Evolutionary conservation across 169 alveolate species (phyloP), one percentile per base, ranked within the genome.

Genomic region (Plasmodium vinckei): DNA sequence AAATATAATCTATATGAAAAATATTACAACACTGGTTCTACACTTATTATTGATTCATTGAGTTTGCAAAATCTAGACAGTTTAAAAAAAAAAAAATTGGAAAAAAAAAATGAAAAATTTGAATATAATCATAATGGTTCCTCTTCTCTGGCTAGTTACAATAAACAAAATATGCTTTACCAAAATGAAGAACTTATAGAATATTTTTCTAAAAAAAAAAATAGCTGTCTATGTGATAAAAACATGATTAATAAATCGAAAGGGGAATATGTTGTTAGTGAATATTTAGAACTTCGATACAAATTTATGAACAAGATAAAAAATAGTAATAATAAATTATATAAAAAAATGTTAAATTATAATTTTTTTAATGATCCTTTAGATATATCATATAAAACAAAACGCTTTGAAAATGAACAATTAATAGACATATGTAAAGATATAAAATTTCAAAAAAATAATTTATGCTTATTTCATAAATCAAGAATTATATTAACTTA

Each of bases 311-410:
- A 86, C 6, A 69, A 49, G 47, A 68, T 86, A 6, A 84, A 84
- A 59, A 56, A 56, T 56, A 49, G n/a, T 6, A 86, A 86, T 57
- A 57, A 39, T 10, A 44, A 86, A 2, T 60, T 86, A 54, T 86
- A 86, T 23, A 53, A 86, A 64, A 25, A 60, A 21, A 86, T 86
- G 91, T 10, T 44, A 27, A 59, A 68, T 49, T 86, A 86, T 54
- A 86, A 86, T 86, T 86, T 86, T 69, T 86, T 86, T 86, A 86
- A 86, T 59, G 91, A 86, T 39, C 91, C 91, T 21, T 57, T 86
- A 53, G 87, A 86, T 33, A 69, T 86, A 86, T 86, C 91, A 25
- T 69, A 86, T 53, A 68, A 86, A 57, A 86, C 91, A 13, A 57
- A 42, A 51, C 21, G 54, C 9, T 69, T 69, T 46, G 47, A 86